phyloP scores from a whole-genome alignment of 441 rosid genomes.

The Erysimum cheiri region DNA sequence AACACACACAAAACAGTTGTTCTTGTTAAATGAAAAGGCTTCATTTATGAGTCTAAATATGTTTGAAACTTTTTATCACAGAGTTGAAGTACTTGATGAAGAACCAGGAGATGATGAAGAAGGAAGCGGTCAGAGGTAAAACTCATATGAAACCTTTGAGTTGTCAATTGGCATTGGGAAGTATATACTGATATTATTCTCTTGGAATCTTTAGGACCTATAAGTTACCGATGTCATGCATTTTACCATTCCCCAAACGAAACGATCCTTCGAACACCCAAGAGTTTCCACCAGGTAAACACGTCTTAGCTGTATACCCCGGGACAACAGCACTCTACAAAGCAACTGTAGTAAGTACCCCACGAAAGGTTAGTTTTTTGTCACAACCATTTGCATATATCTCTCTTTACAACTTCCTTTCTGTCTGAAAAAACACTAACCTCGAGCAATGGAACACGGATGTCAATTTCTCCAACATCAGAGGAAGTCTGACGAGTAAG shows the following conservation, averaged over 20 bases:
- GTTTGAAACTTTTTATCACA: constrained; percentile 42
- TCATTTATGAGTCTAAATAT: constrained; percentile 6
- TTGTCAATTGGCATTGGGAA: constrained; percentile 37
- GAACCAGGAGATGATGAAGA: constrained; percentile 98
- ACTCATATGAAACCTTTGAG: neutral
- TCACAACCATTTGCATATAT: neutral
- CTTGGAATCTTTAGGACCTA: constrained; percentile 63
- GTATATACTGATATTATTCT: constrained; percentile 45
- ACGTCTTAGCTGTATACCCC: constrained; percentile 96
- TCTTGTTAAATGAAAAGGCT: neutral
- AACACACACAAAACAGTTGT: neutral
- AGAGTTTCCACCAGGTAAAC: constrained; percentile 71
- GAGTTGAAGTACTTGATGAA: constrained; percentile 94
- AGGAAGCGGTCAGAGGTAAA: constrained; percentile 75
- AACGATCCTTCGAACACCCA: constrained; percentile 62
- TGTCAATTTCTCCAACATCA: constrained; percentile 46
- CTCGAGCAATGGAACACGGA: constrained; percentile 1
- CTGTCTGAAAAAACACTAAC: constrained; percentile 14
- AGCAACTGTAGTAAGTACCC: constrained; percentile 83
- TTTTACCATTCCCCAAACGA: constrained; percentile 87
- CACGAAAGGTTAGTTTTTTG: constrained; percentile 63
- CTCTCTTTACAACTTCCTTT: neutral
- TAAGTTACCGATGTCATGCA: constrained; percentile 76
- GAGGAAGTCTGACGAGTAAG: constrained; percentile 95
- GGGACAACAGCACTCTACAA: constrained; percentile 96